phyloP scores from a whole-genome alignment of 768 basidiomycete species.

The Boletus reticulatus region DNA sequence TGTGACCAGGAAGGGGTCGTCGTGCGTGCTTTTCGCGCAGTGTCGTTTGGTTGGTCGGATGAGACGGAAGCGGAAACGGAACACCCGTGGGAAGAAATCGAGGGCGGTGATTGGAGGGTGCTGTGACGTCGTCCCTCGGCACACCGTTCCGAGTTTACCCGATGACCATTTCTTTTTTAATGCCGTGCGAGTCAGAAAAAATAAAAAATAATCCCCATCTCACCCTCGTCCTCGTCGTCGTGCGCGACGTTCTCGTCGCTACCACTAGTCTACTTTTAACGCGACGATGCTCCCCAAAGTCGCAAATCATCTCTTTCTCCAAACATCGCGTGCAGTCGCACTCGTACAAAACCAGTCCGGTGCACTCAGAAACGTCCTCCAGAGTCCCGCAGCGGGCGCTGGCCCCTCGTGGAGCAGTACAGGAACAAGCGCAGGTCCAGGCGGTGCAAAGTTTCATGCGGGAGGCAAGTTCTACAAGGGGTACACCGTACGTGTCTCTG shows the following conservation, averaged over 20 bases:
- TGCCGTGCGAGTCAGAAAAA: not conserved
- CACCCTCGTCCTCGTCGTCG: not conserved
- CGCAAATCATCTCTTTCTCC: conserved; percentile 73
- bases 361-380: conserved; percentile 74
- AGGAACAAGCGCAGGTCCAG: conserved; percentile 55
- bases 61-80: conserved; percentile 11
- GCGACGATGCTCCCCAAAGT: conserved; percentile 75
- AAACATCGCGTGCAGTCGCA: conserved; percentile 72
- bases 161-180: conserved; percentile 13
- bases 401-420: conserved; percentile 54
- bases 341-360: conserved; percentile 70
- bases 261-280: not conserved
- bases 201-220: not conserved
- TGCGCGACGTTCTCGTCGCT: not conserved
- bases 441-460: conserved; percentile 68
- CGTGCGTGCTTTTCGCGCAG: conserved; percentile 18
- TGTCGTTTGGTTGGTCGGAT: conserved; percentile 32
- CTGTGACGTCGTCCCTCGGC: conserved; percentile 17
- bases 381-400: conserved; percentile 46
- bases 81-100: conserved; percentile 29
- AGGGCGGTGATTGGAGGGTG: conserved; percentile 29
- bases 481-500: conserved; percentile 52
- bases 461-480: conserved; percentile 70
- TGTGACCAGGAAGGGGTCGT: conserved; percentile 10
- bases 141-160: conserved; percentile 19